Percentiles rank a stretch among this genome's conserved stretches.
Evolutionary conservation across 140 eudicot species (phyloP).

Genomic region (Cichorium intybus): DNA sequence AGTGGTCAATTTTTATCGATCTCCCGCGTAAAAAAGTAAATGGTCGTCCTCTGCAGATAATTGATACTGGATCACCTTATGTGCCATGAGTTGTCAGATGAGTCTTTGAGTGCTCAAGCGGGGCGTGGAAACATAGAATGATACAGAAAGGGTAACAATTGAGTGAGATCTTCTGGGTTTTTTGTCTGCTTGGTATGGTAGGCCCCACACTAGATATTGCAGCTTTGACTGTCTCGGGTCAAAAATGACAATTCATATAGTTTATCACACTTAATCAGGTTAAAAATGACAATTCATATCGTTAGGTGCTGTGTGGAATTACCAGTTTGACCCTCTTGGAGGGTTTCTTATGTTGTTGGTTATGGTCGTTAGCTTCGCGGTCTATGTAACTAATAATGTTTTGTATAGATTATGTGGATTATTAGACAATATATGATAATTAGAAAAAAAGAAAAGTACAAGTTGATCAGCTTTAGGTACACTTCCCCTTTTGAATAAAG

Average conservation of each 20-base stretch:
- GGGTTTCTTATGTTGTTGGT: neutral
- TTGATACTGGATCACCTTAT: too few relatives aligned
- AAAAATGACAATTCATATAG: neutral
- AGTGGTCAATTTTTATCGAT: too few relatives aligned
- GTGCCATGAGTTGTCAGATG: neutral
- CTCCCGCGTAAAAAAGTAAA: too few relatives aligned
- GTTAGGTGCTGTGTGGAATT: neutral
- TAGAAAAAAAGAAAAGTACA: neutral
- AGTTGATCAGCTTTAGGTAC: neutral
- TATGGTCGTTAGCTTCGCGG: too few relatives aligned
- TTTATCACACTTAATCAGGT: neutral
- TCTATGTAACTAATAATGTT: neutral
- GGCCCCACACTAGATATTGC: conserved; percentile 12
- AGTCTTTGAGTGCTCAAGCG: conserved; percentile 11
- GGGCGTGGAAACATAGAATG: conserved; percentile 23
- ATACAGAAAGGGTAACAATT: conserved; percentile 12
- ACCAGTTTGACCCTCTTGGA: neutral
- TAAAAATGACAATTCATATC: too few relatives aligned
- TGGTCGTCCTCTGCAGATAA: too few relatives aligned
- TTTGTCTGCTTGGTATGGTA: conserved; percentile 14
- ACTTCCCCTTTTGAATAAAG: neutral
- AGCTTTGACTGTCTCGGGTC: neutral
- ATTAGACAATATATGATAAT: too few relatives aligned
- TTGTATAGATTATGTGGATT: too few relatives aligned
- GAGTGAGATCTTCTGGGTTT: conserved; percentile 29